Percentiles rank a stretch among this genome's conserved stretches.
These are phyloP conservation scores for Apiospora arundinis DNA, from an alignment of 2,329 filamentous ascomycete species.

Conservation along the genomic window DNA sequence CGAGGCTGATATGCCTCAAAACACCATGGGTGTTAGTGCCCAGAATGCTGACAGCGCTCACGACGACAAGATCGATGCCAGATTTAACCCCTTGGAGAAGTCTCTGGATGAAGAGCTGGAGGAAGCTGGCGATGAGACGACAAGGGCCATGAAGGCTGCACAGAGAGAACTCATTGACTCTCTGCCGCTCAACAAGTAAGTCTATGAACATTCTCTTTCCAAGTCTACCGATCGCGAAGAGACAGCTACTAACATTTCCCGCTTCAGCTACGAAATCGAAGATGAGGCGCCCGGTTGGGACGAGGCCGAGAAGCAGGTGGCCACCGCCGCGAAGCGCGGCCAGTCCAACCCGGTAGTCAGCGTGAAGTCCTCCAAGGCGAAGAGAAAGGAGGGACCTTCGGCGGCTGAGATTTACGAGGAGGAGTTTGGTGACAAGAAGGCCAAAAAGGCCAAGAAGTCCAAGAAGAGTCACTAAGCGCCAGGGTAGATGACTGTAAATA, in stretches of 20 bases:
- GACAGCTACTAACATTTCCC: constrained; percentile 22
- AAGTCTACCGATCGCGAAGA: no score
- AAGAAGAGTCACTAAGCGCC: constrained; percentile 6
- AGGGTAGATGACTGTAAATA: not conserved
- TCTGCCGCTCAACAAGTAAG: constrained; percentile 80
- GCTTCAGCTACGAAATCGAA: constrained; percentile 67
- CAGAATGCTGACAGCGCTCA: constrained; percentile 68
- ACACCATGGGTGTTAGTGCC: constrained; percentile 63
- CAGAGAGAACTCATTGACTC: constrained; percentile 90
- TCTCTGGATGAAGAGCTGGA: constrained; percentile 82
- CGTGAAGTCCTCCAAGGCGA: constrained; percentile 78
- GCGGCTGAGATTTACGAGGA: constrained; percentile 69
- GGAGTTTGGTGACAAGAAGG: constrained; percentile 57
- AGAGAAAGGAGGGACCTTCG: constrained; percentile 71
- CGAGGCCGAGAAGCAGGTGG: constrained; percentile 78
- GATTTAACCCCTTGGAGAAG: constrained; percentile 73
- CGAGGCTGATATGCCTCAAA: constrained; percentile 68
- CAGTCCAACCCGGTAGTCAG: constrained; percentile 72
- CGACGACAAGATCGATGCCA: constrained; percentile 69
- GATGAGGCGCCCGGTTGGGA: constrained; percentile 67
- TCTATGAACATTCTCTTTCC: not conserved
- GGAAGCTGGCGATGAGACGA: constrained; percentile 79
- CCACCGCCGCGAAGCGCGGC: constrained; percentile 59
- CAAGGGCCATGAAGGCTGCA: constrained; percentile 75
- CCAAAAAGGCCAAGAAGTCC: constrained; percentile 56